Evolutionary conservation across 129 eudicot genomes (phyloP).

Genomic region (Glebionis coronaria): DNA sequence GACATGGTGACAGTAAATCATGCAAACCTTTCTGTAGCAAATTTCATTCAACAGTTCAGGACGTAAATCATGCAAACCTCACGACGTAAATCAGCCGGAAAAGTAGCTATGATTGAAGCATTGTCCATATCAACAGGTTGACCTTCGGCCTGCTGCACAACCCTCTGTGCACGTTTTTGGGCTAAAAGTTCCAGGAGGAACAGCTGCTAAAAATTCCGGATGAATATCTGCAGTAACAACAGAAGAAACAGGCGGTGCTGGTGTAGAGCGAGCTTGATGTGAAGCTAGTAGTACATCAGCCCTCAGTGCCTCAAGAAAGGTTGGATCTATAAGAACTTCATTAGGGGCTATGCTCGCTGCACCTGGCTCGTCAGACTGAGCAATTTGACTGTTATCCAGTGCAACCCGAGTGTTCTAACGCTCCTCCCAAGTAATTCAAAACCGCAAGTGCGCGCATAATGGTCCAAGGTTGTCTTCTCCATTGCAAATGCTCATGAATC

Average conservation of each 20-base stretch:
- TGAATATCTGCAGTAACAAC: background rate
- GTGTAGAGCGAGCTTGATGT: constrained; percentile 2
- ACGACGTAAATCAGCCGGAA: too few relatives aligned
- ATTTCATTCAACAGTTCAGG: too few relatives aligned
- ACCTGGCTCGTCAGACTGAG: background rate
- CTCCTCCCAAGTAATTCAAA: too few relatives aligned
- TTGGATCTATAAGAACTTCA: background rate
- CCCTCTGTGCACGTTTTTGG: constrained; percentile 14
- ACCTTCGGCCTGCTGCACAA: too few relatives aligned
- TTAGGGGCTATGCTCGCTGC: background rate
- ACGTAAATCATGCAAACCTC: too few relatives aligned
- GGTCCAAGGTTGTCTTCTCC: too few relatives aligned
- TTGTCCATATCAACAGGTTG: too few relatives aligned
- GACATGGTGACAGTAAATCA: too few relatives aligned
- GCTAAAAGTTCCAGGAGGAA: background rate
- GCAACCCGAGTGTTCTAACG: background rate
- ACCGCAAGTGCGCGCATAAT: too few relatives aligned
- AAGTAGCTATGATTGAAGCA: too few relatives aligned
- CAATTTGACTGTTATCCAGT: background rate
- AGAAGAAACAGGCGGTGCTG: background rate
- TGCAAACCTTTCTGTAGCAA: too few relatives aligned
- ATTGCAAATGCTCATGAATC: too few relatives aligned
- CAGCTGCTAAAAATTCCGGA: constrained; percentile 7
- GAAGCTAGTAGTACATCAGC: background rate
- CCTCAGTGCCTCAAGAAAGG: background rate